phyloP scores from a whole-genome alignment of 495 filamentous ascomycete species.

The Bacidia gigantensis region DNA sequence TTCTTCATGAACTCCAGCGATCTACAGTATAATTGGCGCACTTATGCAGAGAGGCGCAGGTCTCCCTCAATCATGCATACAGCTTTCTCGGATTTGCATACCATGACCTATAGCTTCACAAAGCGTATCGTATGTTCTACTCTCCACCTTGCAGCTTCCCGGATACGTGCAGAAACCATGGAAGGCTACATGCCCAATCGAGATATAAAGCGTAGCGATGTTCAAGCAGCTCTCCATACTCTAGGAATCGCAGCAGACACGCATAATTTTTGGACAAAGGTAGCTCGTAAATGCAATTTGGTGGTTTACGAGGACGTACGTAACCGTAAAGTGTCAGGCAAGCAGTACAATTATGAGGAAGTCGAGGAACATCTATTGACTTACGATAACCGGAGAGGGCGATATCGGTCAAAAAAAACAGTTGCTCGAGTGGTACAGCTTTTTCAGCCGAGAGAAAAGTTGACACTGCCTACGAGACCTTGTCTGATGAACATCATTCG shows the following conservation, averaged over 20 bases:
- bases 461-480: background rate
- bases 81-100: conserved; percentile 59
- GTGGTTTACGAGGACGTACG: conserved; percentile 36
- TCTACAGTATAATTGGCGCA: conserved; percentile 51
- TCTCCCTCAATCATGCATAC: conserved; percentile 51
- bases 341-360: conserved; percentile 36
- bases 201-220: conserved; percentile 44
- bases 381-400: conserved; percentile 1
- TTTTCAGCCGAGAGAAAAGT: background rate
- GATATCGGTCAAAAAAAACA: background rate
- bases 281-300: conserved; percentile 45
- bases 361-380: conserved; percentile 28
- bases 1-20: conserved; percentile 68
- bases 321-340: conserved; percentile 20
- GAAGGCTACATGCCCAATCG: conserved; percentile 21
- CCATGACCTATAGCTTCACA: conserved; percentile 51
- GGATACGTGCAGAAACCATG: conserved; percentile 31
- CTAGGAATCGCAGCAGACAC: conserved; percentile 33
- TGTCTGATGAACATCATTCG: background rate
- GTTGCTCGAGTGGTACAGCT: background rate
- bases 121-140: conserved; percentile 51
- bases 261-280: conserved; percentile 42
- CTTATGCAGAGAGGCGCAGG: conserved; percentile 33
- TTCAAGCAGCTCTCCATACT: conserved; percentile 47
- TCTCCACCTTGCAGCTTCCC: conserved; percentile 52